A percentile compares a stretch with the other conserved stretches of the same genome.
These are phyloP conservation scores for Colletotrichum tropicicola DNA, from an alignment of 2,329 filamentous ascomycete genomes.

Conservation along the genomic window DNA sequence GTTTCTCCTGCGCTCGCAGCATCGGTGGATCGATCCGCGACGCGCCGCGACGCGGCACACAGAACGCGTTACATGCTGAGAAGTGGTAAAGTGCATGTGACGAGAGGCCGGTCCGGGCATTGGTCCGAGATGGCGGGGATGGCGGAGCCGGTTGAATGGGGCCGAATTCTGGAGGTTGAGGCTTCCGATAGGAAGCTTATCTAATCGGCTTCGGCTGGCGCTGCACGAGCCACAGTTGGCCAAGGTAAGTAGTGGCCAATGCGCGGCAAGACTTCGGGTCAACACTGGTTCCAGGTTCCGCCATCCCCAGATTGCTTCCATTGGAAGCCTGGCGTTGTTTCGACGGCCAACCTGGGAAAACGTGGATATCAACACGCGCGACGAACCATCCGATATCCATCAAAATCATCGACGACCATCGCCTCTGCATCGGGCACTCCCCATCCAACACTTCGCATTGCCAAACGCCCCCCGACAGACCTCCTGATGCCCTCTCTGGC, in stretches of 20 bases:
- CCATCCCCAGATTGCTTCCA: conserved; percentile 14
- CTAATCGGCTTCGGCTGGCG: background rate
- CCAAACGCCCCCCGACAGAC: background rate
- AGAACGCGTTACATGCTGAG: background rate
- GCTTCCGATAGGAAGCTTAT: background rate
- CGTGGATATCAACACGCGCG: conserved; percentile 14
- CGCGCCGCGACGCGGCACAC: background rate
- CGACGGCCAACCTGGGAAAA: conserved; percentile 2
- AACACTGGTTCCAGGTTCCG: background rate
- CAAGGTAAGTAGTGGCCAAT: background rate
- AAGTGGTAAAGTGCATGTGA: background rate
- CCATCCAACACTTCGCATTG: background rate
- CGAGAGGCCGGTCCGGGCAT: background rate
- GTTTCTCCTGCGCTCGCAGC: background rate
- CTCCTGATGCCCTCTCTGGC: conserved; percentile 3
- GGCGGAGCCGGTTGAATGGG: conserved; percentile 8
- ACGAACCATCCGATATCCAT: conserved; percentile 13
- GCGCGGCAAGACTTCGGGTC: conserved; percentile 14
- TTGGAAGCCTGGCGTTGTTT: conserved; percentile 19
- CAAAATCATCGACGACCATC: conserved; percentile 12
- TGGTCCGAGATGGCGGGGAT: conserved; percentile 9
- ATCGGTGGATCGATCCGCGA: background rate
- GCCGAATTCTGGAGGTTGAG: background rate
- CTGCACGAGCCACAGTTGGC: background rate
- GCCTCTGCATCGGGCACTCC: background rate